phyloP scores from a whole-genome alignment of 768 basidiomycete species.

The Cyclocybe cylindracea region DNA sequence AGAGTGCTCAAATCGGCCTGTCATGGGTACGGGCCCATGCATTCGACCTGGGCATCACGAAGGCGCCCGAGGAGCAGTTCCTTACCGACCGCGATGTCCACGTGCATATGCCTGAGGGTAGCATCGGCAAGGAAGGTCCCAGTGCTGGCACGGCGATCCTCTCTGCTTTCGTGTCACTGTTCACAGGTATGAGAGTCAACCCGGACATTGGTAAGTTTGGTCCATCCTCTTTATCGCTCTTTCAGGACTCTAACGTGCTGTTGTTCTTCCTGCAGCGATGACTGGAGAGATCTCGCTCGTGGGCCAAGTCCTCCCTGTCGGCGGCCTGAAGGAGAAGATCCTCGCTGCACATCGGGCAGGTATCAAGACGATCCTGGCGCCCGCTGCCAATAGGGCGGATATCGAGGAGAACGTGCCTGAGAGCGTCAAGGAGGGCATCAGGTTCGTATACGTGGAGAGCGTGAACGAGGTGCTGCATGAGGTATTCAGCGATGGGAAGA shows the following conservation, averaged over 20 bases:
- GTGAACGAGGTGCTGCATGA: constrained; percentile 88
- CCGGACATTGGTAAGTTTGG: constrained; percentile 80
- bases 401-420: constrained; percentile 97
- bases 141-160: constrained; percentile 95
- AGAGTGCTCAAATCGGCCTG: constrained; percentile 92
- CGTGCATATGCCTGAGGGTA: constrained; percentile 96
- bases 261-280: constrained; percentile 63
- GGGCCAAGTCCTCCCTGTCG: constrained; percentile 95
- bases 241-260: background rate
- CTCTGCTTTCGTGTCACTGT: constrained; percentile 88
- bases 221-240: background rate
- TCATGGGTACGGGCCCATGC: constrained; percentile 94
- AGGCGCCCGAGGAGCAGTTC: constrained; percentile 69
- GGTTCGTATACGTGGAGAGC: constrained; percentile 94
- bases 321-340: constrained; percentile 95
- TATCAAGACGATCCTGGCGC: constrained; percentile 89
- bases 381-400: constrained; percentile 87
- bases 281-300: constrained; percentile 97
- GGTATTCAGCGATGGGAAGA: constrained; percentile 66
- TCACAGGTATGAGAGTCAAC: constrained; percentile 80
- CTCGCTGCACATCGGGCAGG: constrained; percentile 96
- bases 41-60: constrained; percentile 83
- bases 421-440: constrained; percentile 93
- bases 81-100: constrained; percentile 88
- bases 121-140: constrained; percentile 93